Evolutionary conservation across 768 basidiomycete species (phyloP).

Genomic region (Coprinopsis sp.): DNA sequence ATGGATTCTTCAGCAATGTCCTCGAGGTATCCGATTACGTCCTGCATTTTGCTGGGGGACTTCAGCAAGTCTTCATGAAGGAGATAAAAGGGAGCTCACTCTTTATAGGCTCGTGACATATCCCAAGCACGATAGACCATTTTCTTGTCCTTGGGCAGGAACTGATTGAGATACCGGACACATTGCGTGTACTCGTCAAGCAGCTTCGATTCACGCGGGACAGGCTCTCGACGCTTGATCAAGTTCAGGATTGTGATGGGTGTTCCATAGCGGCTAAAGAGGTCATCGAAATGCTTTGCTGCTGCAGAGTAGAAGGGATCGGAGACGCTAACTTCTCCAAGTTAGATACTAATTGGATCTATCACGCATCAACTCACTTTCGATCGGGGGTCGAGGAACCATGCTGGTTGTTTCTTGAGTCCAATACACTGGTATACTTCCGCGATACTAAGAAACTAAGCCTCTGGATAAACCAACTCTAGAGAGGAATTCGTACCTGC

Average conservation of each 20-base stretch:
- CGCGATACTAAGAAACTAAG: conserved; percentile 63
- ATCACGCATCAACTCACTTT: conserved; percentile 56
- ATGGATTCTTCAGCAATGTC: conserved; percentile 94
- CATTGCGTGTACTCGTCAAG: conserved; percentile 90
- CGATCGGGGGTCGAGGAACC: conserved; percentile 92
- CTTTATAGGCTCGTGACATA: conserved; percentile 92
- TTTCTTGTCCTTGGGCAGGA: conserved; percentile 77
- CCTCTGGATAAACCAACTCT: too few relatives aligned
- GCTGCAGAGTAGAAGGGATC: conserved; percentile 96
- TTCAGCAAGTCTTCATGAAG: not conserved
- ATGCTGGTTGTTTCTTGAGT: conserved; percentile 89
- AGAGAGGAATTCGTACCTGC: conserved; percentile 50
- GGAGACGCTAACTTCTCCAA: conserved; percentile 70
- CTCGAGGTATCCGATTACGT: conserved; percentile 92
- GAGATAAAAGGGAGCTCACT: conserved; percentile 40
- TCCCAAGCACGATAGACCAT: conserved; percentile 96
- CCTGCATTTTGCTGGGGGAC: conserved; percentile 75
- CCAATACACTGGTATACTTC: conserved; percentile 96
- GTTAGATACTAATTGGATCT: conserved; percentile 4
- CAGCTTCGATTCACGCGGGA: conserved; percentile 85
- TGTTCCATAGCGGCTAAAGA: conserved; percentile 84
- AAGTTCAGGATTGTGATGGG: conserved; percentile 91
- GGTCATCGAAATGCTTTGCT: conserved; percentile 86
- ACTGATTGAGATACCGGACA: conserved; percentile 90
- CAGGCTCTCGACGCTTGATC: conserved; percentile 79